phyloP scores from a whole-genome alignment of 2,329 filamentous ascomycete species.

The Pezicula carpinea region DNA sequence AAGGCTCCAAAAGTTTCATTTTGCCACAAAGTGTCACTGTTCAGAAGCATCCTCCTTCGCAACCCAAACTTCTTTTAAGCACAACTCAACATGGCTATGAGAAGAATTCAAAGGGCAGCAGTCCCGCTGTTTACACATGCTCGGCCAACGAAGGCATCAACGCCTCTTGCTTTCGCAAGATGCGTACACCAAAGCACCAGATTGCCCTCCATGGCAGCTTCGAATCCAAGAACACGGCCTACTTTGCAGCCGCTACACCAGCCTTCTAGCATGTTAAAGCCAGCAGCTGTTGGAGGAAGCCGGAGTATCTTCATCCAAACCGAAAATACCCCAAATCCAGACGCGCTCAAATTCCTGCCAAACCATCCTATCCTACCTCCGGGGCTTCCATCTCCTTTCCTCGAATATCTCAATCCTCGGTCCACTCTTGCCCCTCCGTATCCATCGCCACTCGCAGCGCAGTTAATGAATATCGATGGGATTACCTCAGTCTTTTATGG shows the following conservation, averaged over 20 bases:
- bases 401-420: conserved; percentile 88
- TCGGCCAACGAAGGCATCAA: conserved; percentile 23
- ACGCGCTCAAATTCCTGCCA: conserved; percentile 93
- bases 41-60: too few relatives aligned
- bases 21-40: too few relatives aligned
- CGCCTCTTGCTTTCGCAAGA: conserved; percentile 30
- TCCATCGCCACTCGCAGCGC: conserved; percentile 84
- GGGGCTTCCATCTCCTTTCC: conserved; percentile 66
- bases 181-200: conserved; percentile 37
- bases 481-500: conserved; percentile 96
- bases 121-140: conserved; percentile 16
- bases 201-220: conserved; percentile 41
- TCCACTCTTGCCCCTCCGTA: conserved; percentile 84
- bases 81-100: too few relatives aligned
- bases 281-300: conserved; percentile 33
- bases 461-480: conserved; percentile 89
- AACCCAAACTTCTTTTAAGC: too few relatives aligned
- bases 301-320: conserved; percentile 98
- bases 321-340: conserved; percentile 88
- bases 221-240: conserved; percentile 40
- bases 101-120: conserved; percentile 13
- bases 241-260: conserved; percentile 36
- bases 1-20: too few relatives aligned
- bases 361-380: conserved; percentile 82
- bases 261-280: conserved; percentile 34